Conservation (phyloP, 1,284 basidiomycete species). For the Malassezia globosa region DNA sequence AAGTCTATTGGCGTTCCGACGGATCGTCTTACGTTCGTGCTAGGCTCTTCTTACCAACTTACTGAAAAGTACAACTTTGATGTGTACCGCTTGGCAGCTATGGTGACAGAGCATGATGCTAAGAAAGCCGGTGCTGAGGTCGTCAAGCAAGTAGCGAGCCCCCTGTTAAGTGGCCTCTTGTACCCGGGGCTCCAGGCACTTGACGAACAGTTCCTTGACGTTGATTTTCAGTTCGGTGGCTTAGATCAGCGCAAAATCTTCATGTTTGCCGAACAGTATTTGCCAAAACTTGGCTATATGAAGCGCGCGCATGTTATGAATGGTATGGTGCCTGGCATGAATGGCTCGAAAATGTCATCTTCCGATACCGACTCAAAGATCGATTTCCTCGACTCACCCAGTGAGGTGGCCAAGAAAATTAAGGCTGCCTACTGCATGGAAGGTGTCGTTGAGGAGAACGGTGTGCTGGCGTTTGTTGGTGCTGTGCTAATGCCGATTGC, state of each 20-base stretch:
- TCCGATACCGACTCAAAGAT: constrained; percentile 95
- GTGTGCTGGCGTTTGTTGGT: constrained; percentile 75
- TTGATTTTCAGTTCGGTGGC: constrained; percentile 97
- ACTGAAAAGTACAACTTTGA: constrained; percentile 85
- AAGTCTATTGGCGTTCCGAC: constrained; percentile 79
- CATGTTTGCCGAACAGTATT: constrained; percentile 88
- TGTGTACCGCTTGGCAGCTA: constrained; percentile 78
- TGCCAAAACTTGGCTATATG: constrained; percentile 80
- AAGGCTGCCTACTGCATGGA: constrained; percentile 78
- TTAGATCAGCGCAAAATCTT: constrained; percentile 99
- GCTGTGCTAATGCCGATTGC: constrained; percentile 80
- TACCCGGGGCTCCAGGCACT: constrained; percentile 94
- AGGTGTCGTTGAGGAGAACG: constrained; percentile 81
- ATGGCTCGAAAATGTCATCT: constrained; percentile 95
- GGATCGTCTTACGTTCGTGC: constrained; percentile 60
- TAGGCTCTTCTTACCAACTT: constrained; percentile 85
- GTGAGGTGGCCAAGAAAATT: constrained; percentile 75
- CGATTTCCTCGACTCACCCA: constrained; percentile 84
- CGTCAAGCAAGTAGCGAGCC: constrained; percentile 90
- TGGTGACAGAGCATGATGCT: constrained; percentile 86
- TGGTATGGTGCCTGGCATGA: constrained; percentile 87
- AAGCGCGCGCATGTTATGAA: constrained; percentile 99
- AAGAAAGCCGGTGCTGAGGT: constrained; percentile 99
- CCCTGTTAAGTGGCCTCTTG: constrained; percentile 76
- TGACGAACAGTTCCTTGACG: constrained; percentile 90